phyloP scores from a whole-genome alignment of 1,139 yeast genomes.

The Yamadazyma membranifaciens region DNA sequence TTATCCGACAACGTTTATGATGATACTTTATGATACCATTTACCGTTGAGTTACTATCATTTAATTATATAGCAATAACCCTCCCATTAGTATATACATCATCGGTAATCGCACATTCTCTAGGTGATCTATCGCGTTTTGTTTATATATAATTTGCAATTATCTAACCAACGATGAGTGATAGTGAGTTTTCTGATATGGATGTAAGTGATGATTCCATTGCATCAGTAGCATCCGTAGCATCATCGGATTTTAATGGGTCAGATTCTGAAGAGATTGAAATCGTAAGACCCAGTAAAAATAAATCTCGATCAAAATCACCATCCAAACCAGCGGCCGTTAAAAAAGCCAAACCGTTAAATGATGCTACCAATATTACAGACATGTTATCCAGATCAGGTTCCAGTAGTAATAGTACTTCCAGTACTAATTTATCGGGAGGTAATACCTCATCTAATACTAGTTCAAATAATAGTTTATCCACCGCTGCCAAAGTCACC shows the following conservation, averaged over 20 bases:
- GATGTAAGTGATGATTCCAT: slow-evolving; percentile 7
- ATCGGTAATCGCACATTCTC: neutral
- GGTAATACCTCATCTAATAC: neutral
- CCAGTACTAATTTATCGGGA: neutral
- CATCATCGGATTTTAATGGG: slow-evolving; percentile 7
- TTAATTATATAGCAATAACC: neutral
- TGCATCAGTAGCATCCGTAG: slow-evolving; percentile 5
- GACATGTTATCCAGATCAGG: slow-evolving; percentile 10
- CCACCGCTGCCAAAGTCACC: neutral
- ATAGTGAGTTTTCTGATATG: slow-evolving; percentile 18
- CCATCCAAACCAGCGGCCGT: slow-evolving; percentile 14
- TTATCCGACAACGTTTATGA: too few relatives aligned
- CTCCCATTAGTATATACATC: neutral
- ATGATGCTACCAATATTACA: slow-evolving; percentile 25
- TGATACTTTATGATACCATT: too few relatives aligned
- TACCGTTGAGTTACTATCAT: too few relatives aligned
- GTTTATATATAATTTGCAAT: neutral
- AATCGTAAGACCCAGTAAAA: neutral
- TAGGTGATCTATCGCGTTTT: neutral
- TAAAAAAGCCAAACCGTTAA: slow-evolving; percentile 11
- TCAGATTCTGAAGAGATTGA: slow-evolving; percentile 13
- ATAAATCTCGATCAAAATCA: neutral
- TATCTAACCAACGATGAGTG: slow-evolving; percentile 16
- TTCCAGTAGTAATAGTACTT: neutral
- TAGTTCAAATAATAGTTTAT: neutral